phyloP scores from a whole-genome alignment of 176 grass and related monocot species.

The Canna indica region DNA sequence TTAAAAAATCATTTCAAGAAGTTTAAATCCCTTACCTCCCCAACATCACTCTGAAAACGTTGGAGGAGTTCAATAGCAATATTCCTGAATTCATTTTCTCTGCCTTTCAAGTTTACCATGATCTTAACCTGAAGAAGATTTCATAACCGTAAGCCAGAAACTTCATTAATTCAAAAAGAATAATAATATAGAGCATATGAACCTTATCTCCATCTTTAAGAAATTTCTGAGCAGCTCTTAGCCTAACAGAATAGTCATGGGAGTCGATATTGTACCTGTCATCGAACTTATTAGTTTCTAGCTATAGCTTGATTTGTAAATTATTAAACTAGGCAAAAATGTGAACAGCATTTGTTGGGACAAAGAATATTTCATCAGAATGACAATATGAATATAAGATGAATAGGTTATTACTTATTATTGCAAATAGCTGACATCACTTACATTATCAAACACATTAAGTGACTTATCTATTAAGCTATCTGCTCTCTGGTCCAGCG shows the following conservation, averaged over 20 bases:
- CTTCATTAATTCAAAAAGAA: neutral
- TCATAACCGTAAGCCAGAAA: slow-evolving; percentile 1
- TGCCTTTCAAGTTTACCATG: slow-evolving; percentile 85
- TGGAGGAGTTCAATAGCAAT: slow-evolving; percentile 73
- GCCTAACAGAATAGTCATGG: slow-evolving; percentile 81
- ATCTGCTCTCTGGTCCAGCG: neutral
- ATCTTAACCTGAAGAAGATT: slow-evolving; percentile 59
- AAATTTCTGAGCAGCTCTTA: slow-evolving; percentile 75
- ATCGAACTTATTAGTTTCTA: slow-evolving; percentile 5
- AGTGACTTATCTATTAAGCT: neutral
- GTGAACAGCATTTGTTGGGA: neutral
- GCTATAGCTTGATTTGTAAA: neutral
- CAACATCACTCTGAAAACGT: slow-evolving; percentile 80
- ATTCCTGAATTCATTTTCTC: slow-evolving; percentile 75
- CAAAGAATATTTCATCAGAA: neutral
- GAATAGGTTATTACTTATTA: neutral
- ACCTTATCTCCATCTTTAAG: slow-evolving; percentile 97
- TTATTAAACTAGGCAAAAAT: neutral
- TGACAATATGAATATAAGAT: neutral
- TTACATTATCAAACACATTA: neutral
- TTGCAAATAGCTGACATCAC: neutral
- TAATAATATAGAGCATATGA: slow-evolving; percentile 15
- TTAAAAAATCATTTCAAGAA: neutral
- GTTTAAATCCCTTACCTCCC: slow-evolving; percentile 44
- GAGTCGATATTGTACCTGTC: slow-evolving; percentile 82